Evolutionary conservation across 2,329 filamentous ascomycete species (phyloP).

Genomic region (Metarhizium robertsii): DNA sequence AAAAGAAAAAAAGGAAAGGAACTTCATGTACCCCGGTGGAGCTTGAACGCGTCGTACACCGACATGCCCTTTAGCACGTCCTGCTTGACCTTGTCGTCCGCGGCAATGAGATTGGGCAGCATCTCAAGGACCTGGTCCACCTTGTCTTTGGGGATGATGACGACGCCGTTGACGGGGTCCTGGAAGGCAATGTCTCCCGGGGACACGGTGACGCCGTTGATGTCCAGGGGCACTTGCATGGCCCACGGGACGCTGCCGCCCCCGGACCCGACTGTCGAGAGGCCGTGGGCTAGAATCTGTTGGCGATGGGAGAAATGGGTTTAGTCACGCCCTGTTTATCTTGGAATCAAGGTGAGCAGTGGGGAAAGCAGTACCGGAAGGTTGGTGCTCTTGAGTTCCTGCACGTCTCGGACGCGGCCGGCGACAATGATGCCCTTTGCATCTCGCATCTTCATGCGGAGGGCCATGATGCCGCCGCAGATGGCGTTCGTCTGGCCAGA

Average conservation of each 20-base stretch:
- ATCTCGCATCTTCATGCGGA: constrained; percentile 54
- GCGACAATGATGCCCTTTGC: constrained; percentile 56
- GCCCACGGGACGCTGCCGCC: constrained; percentile 48
- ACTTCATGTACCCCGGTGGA: constrained; percentile 31
- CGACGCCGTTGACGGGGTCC: constrained; percentile 60
- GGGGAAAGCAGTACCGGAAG: constrained; percentile 40
- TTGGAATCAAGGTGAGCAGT: neutral
- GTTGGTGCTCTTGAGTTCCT: constrained; percentile 44
- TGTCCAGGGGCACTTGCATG: constrained; percentile 32
- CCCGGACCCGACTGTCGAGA: constrained; percentile 49
- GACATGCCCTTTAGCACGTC: constrained; percentile 54
- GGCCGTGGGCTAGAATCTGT: constrained; percentile 46
- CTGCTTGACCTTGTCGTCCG: constrained; percentile 52
- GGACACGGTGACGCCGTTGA: constrained; percentile 31
- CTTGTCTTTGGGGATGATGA: constrained; percentile 54
- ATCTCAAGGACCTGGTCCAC: constrained; percentile 51
- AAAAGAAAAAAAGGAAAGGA: too few species aligned
- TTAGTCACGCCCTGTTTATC: neutral
- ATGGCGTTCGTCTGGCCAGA: constrained; percentile 57
- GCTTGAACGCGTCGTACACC: constrained; percentile 58
- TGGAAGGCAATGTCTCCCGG: constrained; percentile 61
- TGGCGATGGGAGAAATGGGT: neutral
- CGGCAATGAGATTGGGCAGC: constrained; percentile 38
- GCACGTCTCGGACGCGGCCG: constrained; percentile 58
- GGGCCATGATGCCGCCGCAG: constrained; percentile 68